These are phyloP conservation scores for Hortiboletus flavorubellus DNA, from an alignment of 768 basidiomycete species.

Conservation along the genomic window DNA sequence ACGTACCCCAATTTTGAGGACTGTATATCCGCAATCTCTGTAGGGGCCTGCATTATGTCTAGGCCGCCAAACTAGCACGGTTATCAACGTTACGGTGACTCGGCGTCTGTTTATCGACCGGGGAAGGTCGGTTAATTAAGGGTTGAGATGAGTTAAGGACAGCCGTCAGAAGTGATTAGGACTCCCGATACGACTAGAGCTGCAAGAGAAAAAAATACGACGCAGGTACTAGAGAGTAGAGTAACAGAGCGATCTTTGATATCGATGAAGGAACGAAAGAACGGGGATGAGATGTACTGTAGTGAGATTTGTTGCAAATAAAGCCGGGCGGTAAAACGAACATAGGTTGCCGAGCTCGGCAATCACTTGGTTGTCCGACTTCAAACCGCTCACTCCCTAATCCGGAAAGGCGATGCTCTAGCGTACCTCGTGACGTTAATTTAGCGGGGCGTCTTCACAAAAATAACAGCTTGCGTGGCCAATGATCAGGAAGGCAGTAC, in stretches of 20 bases:
- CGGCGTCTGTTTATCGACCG: slow-evolving; percentile 41
- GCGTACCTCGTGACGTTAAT: slow-evolving; percentile 25
- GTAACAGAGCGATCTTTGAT: slow-evolving; percentile 17
- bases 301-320: slow-evolving; percentile 41
- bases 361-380: slow-evolving; percentile 36
- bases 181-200: neutral
- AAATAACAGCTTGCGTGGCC: slow-evolving; percentile 19
- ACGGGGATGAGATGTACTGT: slow-evolving; percentile 26
- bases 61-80: slow-evolving; percentile 23
- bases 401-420: slow-evolving; percentile 20
- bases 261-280: slow-evolving; percentile 31
- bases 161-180: slow-evolving; percentile 5
- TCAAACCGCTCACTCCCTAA: slow-evolving; percentile 33
- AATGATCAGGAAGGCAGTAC: slow-evolving; percentile 17
- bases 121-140: slow-evolving; percentile 41
- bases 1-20: slow-evolving; percentile 31
- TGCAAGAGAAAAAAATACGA: slow-evolving; percentile 4
- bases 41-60: slow-evolving; percentile 28
- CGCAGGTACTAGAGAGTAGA: slow-evolving; percentile 9
- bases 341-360: slow-evolving; percentile 37
- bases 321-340: slow-evolving; percentile 38
- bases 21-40: slow-evolving; percentile 29
- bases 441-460: slow-evolving; percentile 12
- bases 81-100: slow-evolving; percentile 40
- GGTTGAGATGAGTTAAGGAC: slow-evolving; percentile 23